Conservation (phyloP, 2,329 filamentous ascomycete species). For the Chlorencoelia australis region DNA sequence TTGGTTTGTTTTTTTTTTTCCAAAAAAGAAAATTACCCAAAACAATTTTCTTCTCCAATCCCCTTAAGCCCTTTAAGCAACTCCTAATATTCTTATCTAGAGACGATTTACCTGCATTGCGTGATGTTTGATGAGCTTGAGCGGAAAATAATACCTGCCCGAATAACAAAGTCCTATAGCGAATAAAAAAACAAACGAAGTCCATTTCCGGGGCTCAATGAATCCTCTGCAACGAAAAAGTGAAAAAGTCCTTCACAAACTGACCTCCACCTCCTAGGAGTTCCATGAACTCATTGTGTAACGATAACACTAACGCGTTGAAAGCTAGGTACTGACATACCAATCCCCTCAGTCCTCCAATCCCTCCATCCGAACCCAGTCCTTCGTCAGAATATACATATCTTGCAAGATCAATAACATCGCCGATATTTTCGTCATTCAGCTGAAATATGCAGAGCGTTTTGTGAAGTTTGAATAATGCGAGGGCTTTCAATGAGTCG, state of each 20-base stretch:
- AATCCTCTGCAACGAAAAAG: conserved; percentile 10
- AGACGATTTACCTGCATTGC: too few species aligned
- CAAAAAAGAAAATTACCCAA: too few species aligned
- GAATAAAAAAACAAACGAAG: too few species aligned
- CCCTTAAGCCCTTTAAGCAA: too few species aligned
- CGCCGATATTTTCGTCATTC: conserved; percentile 8
- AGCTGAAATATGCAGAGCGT: conserved; percentile 13
- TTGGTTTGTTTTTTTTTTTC: too few species aligned
- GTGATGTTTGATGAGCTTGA: too few species aligned
- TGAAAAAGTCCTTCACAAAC: conserved; percentile 17
- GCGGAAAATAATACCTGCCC: too few species aligned
- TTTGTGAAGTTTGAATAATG: conserved; percentile 15
- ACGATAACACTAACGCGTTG: conserved; percentile 7
- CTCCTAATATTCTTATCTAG: too few species aligned
- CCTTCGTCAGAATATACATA: conserved; percentile 9
- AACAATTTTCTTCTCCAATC: too few species aligned
- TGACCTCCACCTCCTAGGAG: conserved; percentile 14
- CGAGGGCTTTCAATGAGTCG: conserved; percentile 14
- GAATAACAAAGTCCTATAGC: too few species aligned
- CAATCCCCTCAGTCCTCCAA: conserved; percentile 9
- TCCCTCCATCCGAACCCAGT: conserved; percentile 1
- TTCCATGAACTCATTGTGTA: conserved; percentile 11
- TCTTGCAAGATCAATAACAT: conserved; percentile 44
- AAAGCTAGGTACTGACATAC: conserved; percentile 13
- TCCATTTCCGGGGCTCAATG: neutral